These are phyloP conservation scores for Vitis labrusca DNA, from an alignment of 164 flowering plant genomes.

Conservation along the genomic window DNA sequence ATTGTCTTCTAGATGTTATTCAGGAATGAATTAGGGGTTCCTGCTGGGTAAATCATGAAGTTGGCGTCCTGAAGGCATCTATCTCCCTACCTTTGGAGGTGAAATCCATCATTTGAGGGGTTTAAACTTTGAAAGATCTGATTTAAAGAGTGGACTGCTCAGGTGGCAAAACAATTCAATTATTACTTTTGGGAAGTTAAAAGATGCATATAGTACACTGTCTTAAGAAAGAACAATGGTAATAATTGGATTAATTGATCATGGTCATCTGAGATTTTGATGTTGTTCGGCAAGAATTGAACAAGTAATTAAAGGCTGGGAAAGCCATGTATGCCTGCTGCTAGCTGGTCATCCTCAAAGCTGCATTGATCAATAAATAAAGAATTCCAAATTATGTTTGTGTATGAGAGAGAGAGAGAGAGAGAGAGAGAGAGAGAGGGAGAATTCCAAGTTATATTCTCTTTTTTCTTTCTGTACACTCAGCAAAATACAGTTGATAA, in stretches of 20 bases:
- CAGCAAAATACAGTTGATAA: neutral
- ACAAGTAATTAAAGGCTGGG: neutral
- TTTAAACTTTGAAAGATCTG: neutral
- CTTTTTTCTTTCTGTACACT: no score
- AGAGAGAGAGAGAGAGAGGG: no score
- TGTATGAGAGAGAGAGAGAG: neutral
- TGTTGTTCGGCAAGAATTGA: no score
- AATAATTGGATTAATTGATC: no score
- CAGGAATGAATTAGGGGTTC: neutral
- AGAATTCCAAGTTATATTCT: no score
- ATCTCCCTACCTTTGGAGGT: neutral
- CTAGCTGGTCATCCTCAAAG: neutral
- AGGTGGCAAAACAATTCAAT: no score
- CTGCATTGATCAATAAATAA: neutral
- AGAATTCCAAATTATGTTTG: neutral
- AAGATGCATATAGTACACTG: no score
- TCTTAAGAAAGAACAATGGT: no score
- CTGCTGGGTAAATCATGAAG: slow-evolving; percentile 1
- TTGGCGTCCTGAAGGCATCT: neutral
- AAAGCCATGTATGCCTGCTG: neutral
- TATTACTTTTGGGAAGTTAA: no score
- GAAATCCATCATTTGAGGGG: neutral
- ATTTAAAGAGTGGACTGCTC: neutral
- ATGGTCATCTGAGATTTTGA: no score
- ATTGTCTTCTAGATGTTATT: neutral